Percentiles rank a stretch among this genome's conserved stretches.
Evolutionary conservation across 768 basidiomycete genomes (phyloP).

Genomic region (Megacollybia marginata): DNA sequence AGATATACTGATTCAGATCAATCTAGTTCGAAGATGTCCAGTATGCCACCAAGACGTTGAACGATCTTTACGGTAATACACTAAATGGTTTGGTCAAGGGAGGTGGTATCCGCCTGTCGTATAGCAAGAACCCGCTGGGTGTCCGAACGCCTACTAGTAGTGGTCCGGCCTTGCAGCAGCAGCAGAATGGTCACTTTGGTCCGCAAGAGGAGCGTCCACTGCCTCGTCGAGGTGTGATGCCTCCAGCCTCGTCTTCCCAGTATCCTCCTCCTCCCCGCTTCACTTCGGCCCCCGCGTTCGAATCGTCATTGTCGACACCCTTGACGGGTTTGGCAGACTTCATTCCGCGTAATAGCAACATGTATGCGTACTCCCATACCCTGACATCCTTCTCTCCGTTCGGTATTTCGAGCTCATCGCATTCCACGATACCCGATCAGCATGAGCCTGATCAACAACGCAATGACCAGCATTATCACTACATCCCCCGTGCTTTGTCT

Average conservation of each 20-base stretch:
- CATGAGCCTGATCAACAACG: constrained; percentile 20
- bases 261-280: constrained; percentile 8
- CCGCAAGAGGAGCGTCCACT: neutral
- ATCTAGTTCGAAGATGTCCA: constrained; percentile 83
- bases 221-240: neutral
- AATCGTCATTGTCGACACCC: neutral
- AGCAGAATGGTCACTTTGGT: constrained; percentile 20
- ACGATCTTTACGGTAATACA: constrained; percentile 87
- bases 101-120: constrained; percentile 91
- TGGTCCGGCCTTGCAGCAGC: constrained; percentile 34
- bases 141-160: constrained; percentile 71
- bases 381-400: constrained; percentile 30
- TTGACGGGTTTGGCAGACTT: neutral
- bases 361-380: neutral
- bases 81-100: constrained; percentile 90
- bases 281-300: neutral
- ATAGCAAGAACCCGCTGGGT: constrained; percentile 97
- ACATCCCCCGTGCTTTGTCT: constrained; percentile 25
- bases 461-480: constrained; percentile 11
- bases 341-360: neutral
- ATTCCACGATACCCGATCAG: constrained; percentile 31
- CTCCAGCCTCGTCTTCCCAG: neutral
- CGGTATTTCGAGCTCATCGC: constrained; percentile 23
- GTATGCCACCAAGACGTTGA: constrained; percentile 79
- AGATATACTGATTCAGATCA: neutral